Base-by-base conservation (phyloP, 2,329 filamentous ascomycete species). In the Nemania sp. region DNA sequence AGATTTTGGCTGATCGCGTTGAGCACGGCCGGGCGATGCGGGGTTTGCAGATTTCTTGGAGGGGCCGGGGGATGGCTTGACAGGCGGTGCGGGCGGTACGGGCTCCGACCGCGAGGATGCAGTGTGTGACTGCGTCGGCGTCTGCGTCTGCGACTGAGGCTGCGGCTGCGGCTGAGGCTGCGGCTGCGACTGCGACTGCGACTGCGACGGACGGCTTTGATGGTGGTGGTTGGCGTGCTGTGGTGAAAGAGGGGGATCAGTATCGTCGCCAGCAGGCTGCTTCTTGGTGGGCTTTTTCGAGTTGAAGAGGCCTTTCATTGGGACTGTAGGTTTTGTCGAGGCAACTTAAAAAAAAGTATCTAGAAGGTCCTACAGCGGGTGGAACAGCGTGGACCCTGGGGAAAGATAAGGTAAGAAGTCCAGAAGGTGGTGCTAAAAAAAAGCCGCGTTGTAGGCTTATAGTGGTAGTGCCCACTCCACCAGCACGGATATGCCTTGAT, bases 261-360 rank as follows among this genome's bases (percentile, higher is more conserved):
- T 66, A 54, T 70, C 68, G 57, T 74, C 70, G 65, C 68, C 67
- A 54, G 71, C 56, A 53, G 71, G 64, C 60, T 70, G 69, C 61
- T 73, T 74, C 65, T 70, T 73, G 49, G 69, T 67, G 20, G 68
- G 68, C 67, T 74, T 74, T 70, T 74, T 73, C 15, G 70, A 65
- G 62, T 69, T 71, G 70, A 74, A 74, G 62, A 74, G 59, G 64
- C 67, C 66, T 72, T 73, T 74, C 72, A 74, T 74, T 73, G 67
- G 69, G 65, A 72, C 68, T 67, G 46, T 20, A 57, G 52, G 63
- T 65, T 57, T 63, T 58, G 17, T 45, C 17, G 35, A 49, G 48
- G 34, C n/a, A 48, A 18, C 49, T 45, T 37, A 57, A 52, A 43
- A 56, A 58, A 32, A 43, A 5, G 13, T 11, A 46, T 35, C 49